These are phyloP conservation scores for grape (Vitis vinifera) DNA, from an alignment of 164 flowering plant genomes.

Conservation along the genomic window ASM3070453v1 NC_081823.1:9219501-9220000, in stretches of 20 bases:
- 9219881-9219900: constrained; percentile 54
- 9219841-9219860: constrained; percentile 49
- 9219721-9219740: constrained; percentile 53
- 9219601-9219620: constrained; percentile 48
- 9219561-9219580: constrained; percentile 6
- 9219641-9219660: constrained; percentile 43
- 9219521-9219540: not conserved
- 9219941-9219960: constrained; percentile 43
- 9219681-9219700: constrained; percentile 59
- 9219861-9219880: constrained; percentile 61
- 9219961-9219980: constrained; percentile 39
- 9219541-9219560: not conserved
- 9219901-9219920: constrained; percentile 50
- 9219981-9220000: constrained; percentile 38
- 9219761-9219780: constrained; percentile 45
- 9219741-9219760: constrained; percentile 53
- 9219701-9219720: constrained; percentile 48
- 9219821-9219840: constrained; percentile 52
- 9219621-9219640: constrained; percentile 52
- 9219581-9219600: constrained; percentile 61
- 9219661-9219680: constrained; percentile 47
- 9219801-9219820: constrained; percentile 46
- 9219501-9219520: not conserved
- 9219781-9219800: constrained; percentile 43
- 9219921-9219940: constrained; percentile 51